phyloP scores from a whole-genome alignment of 805 yeast species.

The Candida railenensis region DNA sequence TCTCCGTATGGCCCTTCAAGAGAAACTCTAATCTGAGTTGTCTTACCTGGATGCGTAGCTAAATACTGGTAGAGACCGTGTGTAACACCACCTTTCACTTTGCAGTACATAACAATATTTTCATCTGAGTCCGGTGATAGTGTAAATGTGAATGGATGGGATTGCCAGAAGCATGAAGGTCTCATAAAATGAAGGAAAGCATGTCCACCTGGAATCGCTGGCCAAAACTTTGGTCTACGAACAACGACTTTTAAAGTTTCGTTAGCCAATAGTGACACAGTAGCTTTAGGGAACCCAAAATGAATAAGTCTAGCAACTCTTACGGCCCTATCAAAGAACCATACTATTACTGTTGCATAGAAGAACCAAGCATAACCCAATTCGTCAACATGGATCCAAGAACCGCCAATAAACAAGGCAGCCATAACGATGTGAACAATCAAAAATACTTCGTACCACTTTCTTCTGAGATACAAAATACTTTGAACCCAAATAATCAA shows the following conservation, averaged over 20 bases:
- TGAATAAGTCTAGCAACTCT: slow-evolving; percentile 30
- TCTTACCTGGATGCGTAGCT: slow-evolving; percentile 16
- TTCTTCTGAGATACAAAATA: slow-evolving; percentile 33
- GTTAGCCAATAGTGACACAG: slow-evolving; percentile 35
- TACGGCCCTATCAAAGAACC: slow-evolving; percentile 31
- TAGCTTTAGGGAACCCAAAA: slow-evolving; percentile 39
- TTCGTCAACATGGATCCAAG: slow-evolving; percentile 34
- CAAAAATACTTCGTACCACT: slow-evolving; percentile 35
- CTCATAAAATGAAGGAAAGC: slow-evolving; percentile 30
- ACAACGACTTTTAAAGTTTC: slow-evolving; percentile 45
- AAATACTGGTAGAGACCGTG: slow-evolving; percentile 28
- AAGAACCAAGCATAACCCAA: slow-evolving; percentile 18
- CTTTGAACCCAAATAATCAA: slow-evolving; percentile 36
- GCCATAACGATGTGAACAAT: slow-evolving; percentile 19
- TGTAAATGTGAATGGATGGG: slow-evolving; percentile 30
- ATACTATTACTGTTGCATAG: slow-evolving; percentile 24
- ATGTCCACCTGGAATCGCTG: slow-evolving; percentile 24
- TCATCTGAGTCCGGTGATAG: background rate
- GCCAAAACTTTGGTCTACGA: slow-evolving; percentile 41
- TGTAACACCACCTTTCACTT: slow-evolving; percentile 10
- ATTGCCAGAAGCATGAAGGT: slow-evolving; percentile 33
- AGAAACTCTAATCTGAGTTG: slow-evolving; percentile 33
- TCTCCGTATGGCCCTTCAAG: slow-evolving; percentile 67
- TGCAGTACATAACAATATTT: slow-evolving; percentile 2
- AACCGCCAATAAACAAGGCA: slow-evolving; percentile 33